phyloP scores from a whole-genome alignment of 148 eudicot species.

The Rhododendron williamsianum region DNA sequence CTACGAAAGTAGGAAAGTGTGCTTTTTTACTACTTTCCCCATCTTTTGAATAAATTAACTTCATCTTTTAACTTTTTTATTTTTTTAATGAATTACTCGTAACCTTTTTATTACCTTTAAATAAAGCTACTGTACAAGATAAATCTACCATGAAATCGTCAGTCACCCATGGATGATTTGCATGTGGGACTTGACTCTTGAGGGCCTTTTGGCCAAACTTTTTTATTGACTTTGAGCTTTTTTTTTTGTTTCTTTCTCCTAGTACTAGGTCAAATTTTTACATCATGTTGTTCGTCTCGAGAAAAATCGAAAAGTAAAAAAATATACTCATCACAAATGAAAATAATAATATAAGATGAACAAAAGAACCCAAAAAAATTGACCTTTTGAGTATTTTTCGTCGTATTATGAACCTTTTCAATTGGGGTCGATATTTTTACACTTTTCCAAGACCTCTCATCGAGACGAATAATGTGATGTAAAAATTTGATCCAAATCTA shows the following conservation, averaged over 20 bases:
- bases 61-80: not conserved
- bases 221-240: not conserved
- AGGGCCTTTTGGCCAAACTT: not conserved
- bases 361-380: not conserved
- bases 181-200: not conserved
- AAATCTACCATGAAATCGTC: not conserved
- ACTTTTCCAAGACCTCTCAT: not conserved
- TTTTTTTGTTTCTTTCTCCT: too few relatives aligned
- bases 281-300: not conserved
- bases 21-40: not conserved
- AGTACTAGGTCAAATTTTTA: too few relatives aligned
- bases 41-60: not conserved
- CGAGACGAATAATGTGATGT: not conserved
- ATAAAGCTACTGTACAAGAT: not conserved
- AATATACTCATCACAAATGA: too few relatives aligned
- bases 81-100: not conserved
- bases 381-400: too few relatives aligned
- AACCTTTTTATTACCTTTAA: not conserved
- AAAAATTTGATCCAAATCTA: too few relatives aligned
- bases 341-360: not conserved
- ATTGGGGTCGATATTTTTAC: too few relatives aligned
- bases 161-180: not conserved
- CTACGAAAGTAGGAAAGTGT: not conserved
- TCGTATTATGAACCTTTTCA: too few relatives aligned
- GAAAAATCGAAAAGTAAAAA: too few relatives aligned